Base-by-base conservation (phyloP, 768 basidiomycete genomes). In the Scleroderma citrinum region DNA sequence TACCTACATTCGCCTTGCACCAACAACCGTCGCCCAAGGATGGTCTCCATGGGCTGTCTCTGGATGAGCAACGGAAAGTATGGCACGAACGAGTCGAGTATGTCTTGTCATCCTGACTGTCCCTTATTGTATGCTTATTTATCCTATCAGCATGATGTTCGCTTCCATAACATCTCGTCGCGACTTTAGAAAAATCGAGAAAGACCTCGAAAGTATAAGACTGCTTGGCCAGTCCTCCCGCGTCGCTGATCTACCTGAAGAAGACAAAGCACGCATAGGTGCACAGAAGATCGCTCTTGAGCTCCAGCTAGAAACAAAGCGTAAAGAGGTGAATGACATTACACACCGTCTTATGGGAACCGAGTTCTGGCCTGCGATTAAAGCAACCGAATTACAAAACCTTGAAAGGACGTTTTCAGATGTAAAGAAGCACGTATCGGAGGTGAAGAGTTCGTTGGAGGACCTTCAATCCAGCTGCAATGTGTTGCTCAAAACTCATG, bases 71-170 rank as follows among this genome's bases (percentile, higher is more conserved):
- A 41, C 62, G 61, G n/a, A 54, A 49, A 21, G 56, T 65, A 37
- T 75, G 73, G 73, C 59, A 67, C 31, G 64, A 69, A 32, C 71
- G 73, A 23, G 61, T 76, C 31, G 66, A 67, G 73, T 75, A 53
- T 39, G 73, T 55, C 34, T 41, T 39, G 10, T n/a, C 44, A 13
- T 10, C 37, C 5, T 14, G 11, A 34, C 7, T 38, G n/a, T 26
- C 26, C 16, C 17, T 37, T 24, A 35, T 35, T 35, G 37, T 26
- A 38, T 36, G 49, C n/a, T 56, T 26, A 7, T 32, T 16, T 14
- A 44, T 37, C 10, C 21, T 30, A n/a, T 24, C 45, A 75, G 75
- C 37, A 48, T 69, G 32, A 58, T 76, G 49, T 64, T 70, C 10
- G 55, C 62, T 7, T 68, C 69, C 0, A 63, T 72, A 41, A 49